Evolutionary conservation across 2,329 filamentous ascomycete genomes (phyloP), one percentile per base, ranked within the genome.

Genomic region (Proliferodiscus dingleyae): DNA sequence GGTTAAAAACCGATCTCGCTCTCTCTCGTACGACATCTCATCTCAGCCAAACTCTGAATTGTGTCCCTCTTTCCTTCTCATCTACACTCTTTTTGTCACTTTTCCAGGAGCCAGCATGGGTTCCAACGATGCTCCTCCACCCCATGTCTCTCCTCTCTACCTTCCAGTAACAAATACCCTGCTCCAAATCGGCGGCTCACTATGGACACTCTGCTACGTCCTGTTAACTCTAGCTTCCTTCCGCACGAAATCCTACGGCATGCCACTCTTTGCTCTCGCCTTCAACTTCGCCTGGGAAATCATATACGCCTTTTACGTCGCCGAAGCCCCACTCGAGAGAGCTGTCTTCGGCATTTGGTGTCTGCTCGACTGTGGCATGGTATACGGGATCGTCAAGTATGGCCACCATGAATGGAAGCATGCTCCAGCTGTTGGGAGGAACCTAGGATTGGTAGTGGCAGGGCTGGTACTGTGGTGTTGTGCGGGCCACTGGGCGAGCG

Each of bases 211-310:
- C 4, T 58, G 55, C 37, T 77, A 77, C 60, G 56, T 74, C 37
- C 65, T 77, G 51, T 71, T 75, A 64, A 63, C 66, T 10, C 66
- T 62, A 2, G 68, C 71, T 43, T 70, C 71, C 1, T 57, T 73
- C n/a, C 60, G 59, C 41, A 73, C 72, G 15, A 64, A 66, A 29
- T 71, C 71, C 4, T 77, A 74, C 51, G 67, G 72, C 28, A 72
- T 76, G 61, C 73, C 74, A 0, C 56, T 76, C 9, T 56, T 74
- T 39, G 66, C 71, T 0, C 68, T 77, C 8, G 67, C 68, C 11
- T 55, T 71, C 55, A 77, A 78, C 48, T 66, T 77, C 26, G 68
- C 68, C 1, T 77, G 74, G 73, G 74, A 78, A 55, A 58, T 73
- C 2, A 63, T 78, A 43, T 74, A 72, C 59, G 66, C 66, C 2